A percentile compares a stretch with the other conserved stretches of the same genome.
These are phyloP conservation scores for Aspergillus pseudonomiae DNA, from an alignment of 2,329 filamentous ascomycete species.

Conservation along the genomic window DNA sequence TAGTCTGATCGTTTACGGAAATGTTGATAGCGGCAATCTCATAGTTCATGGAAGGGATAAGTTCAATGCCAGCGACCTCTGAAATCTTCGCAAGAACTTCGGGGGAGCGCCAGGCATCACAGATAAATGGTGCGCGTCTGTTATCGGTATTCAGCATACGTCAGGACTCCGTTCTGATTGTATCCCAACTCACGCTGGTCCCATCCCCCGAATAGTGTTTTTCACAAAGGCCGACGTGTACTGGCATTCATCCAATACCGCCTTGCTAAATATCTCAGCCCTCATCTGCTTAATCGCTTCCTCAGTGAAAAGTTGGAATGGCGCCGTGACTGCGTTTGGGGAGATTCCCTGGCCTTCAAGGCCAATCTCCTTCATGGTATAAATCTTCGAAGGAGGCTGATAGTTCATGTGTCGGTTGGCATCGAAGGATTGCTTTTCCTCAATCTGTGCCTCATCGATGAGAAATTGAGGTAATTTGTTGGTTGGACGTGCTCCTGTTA, in stretches of 20 bases:
- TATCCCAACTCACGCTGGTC: conserved; percentile 48
- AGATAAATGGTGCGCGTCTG: not conserved
- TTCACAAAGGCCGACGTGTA: conserved; percentile 59
- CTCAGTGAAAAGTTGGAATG: conserved; percentile 63
- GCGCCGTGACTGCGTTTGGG: conserved; percentile 62
- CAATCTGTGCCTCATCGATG: conserved; percentile 7
- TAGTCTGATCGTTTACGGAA: conserved; percentile 36
- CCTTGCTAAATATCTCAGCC: conserved; percentile 58
- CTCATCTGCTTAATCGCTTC: conserved; percentile 65
- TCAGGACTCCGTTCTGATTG: not conserved
- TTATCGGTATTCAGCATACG: not conserved
- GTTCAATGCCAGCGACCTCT: conserved; percentile 60
- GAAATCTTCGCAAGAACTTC: conserved; percentile 58
- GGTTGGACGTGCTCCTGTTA: conserved; percentile 21
- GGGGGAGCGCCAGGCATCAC: conserved; percentile 58
- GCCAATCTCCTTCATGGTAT: conserved; percentile 61
- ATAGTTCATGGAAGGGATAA: conserved; percentile 59
- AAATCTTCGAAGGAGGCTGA: conserved; percentile 51
- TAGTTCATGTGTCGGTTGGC: conserved; percentile 58
- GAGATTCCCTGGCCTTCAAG: conserved; percentile 60
- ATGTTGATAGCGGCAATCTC: conserved; percentile 64
- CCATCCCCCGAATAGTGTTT: conserved; percentile 57
- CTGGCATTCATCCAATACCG: conserved; percentile 58
- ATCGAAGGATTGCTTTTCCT: conserved; percentile 46
- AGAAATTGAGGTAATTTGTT: conserved; percentile 17